Percentiles rank a stretch among this genome's conserved stretches.
Evolutionary conservation across 129 eudicot species (phyloP).

Genomic region (Oenanthe sinensis): DNA sequence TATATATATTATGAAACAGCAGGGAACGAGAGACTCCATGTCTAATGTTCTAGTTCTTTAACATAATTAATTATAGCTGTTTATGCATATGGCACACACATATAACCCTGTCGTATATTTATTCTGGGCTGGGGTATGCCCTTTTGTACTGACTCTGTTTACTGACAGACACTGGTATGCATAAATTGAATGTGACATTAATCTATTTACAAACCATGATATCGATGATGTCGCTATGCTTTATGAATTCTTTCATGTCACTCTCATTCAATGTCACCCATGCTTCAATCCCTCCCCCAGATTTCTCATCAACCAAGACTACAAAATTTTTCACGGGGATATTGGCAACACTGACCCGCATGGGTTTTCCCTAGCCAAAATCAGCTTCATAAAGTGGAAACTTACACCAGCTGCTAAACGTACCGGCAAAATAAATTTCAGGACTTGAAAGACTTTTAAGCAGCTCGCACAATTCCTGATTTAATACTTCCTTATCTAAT

Average conservation of each 20-base stretch:
- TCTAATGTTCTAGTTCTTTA: too few species aligned
- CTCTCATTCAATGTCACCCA: slow-evolving; percentile 10
- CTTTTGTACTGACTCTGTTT: background rate
- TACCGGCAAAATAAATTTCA: background rate
- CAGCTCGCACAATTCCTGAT: background rate
- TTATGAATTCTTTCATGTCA: background rate
- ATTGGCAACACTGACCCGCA: slow-evolving; percentile 7
- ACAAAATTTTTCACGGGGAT: background rate
- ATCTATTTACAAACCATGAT: background rate
- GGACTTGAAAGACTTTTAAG: background rate
- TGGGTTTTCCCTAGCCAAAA: slow-evolving; percentile 10
- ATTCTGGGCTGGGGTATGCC: background rate
- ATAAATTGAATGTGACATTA: too few species aligned
- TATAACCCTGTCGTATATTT: background rate
- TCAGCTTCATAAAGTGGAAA: slow-evolving; percentile 12
- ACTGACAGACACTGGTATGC: background rate
- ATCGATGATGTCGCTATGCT: background rate
- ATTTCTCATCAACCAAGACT: slow-evolving; percentile 8
- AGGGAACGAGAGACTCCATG: background rate
- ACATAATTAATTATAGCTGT: too few species aligned
- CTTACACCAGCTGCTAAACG: slow-evolving; percentile 8
- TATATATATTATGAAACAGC: too few species aligned
- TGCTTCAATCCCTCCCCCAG: slow-evolving; percentile 14
- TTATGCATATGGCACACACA: too few species aligned
- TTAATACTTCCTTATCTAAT: background rate